A percentile compares a stretch with the other conserved stretches of the same genome.
phyloP scores from a whole-genome alignment of 2,329 filamentous ascomycete genomes.

The Penicillium sp. region DNA sequence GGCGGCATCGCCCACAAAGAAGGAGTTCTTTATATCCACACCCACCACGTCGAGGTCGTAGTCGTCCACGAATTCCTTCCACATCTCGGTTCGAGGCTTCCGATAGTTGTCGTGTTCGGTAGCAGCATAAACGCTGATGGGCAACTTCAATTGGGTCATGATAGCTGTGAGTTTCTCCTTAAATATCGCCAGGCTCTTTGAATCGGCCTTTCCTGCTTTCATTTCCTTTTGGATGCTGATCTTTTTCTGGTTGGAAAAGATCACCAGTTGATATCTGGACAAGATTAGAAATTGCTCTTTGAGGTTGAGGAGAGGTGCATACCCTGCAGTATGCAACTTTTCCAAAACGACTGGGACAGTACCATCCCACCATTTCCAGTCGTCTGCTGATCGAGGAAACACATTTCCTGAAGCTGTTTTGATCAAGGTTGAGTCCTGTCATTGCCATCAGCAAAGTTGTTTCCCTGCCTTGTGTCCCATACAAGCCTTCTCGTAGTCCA shows the following conservation, averaged over 20 bases:
- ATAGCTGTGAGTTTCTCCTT: slow-evolving; percentile 75
- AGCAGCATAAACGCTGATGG: slow-evolving; percentile 80
- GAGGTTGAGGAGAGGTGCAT: background rate
- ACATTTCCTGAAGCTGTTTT: slow-evolving; percentile 75
- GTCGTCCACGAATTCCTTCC: slow-evolving; percentile 66
- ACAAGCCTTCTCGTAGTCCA: background rate
- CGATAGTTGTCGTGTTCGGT: slow-evolving; percentile 78
- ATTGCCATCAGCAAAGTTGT: background rate
- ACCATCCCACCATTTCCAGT: slow-evolving; percentile 94
- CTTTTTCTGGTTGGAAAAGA: slow-evolving; percentile 88
- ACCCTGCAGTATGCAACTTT: slow-evolving; percentile 70
- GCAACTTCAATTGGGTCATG: slow-evolving; percentile 66
- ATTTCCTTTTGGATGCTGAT: slow-evolving; percentile 71
- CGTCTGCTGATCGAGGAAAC: slow-evolving; percentile 66
- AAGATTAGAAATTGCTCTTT: background rate
- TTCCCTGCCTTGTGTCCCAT: background rate
- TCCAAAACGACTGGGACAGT: slow-evolving; percentile 67
- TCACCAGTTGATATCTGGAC: slow-evolving; percentile 67
- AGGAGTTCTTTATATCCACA: slow-evolving; percentile 68
- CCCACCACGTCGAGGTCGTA: slow-evolving; percentile 56
- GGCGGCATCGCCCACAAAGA: slow-evolving; percentile 89
- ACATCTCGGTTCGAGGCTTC: slow-evolving; percentile 89
- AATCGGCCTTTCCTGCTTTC: slow-evolving; percentile 67
- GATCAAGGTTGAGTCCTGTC: slow-evolving; percentile 83
- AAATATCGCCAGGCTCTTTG: slow-evolving; percentile 72